These are phyloP conservation scores for Orbilia brochopaga DNA, from an alignment of 2,329 filamentous ascomycete genomes.

Conservation along the genomic window DNA sequence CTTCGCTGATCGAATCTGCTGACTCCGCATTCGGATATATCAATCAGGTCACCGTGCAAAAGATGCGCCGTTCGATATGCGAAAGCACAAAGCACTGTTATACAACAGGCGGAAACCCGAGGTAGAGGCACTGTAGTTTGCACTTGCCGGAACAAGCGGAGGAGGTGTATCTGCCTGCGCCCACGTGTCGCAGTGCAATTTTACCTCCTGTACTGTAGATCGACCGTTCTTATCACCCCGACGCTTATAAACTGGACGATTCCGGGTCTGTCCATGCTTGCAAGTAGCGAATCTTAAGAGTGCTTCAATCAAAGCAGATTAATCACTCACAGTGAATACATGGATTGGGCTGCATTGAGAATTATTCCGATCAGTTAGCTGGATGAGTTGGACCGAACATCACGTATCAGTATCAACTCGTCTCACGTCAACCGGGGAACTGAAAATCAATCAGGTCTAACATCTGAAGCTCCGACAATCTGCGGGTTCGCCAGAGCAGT, in stretches of 20 bases:
- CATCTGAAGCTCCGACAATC: background rate
- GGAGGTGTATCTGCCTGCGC: background rate
- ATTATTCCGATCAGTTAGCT: background rate
- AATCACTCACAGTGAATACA: conserved; percentile 2
- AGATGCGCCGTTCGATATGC: conserved; percentile 39
- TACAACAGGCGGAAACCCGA: conserved; percentile 33
- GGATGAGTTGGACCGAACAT: background rate
- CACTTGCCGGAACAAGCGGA: background rate
- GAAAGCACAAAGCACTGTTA: conserved; percentile 28
- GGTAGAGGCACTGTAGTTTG: background rate
- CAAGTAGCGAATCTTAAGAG: background rate
- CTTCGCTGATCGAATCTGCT: background rate
- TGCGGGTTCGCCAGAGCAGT: background rate
- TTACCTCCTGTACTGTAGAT: too few species aligned
- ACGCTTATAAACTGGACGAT: background rate
- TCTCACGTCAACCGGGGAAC: background rate
- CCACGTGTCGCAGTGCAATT: too few species aligned
- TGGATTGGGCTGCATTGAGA: background rate
- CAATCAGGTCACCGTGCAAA: conserved; percentile 44
- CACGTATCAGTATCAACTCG: background rate
- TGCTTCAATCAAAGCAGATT: conserved; percentile 5
- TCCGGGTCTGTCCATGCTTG: background rate
- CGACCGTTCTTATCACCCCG: background rate
- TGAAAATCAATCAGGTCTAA: background rate
- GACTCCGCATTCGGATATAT: background rate